phyloP scores from a whole-genome alignment of 1,284 basidiomycete species.

The Ceratobasidium sp. region DNA sequence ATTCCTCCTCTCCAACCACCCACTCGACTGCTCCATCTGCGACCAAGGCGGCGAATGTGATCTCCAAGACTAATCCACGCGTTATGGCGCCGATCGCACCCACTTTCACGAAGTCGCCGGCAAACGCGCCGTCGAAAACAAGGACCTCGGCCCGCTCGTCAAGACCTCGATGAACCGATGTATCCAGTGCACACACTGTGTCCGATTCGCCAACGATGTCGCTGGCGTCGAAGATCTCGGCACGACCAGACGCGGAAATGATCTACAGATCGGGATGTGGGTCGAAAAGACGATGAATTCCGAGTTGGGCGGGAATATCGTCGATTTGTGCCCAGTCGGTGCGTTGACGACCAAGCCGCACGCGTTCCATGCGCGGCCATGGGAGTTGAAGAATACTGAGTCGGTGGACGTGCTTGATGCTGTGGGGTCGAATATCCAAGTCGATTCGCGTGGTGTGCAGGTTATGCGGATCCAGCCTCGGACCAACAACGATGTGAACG shows the following conservation, averaged over 20 bases:
- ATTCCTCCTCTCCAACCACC: constrained; percentile 97
- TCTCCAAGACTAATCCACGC: constrained; percentile 99
- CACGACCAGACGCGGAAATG: constrained; percentile 97
- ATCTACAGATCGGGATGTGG: constrained; percentile 99
- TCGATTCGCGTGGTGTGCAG: constrained; percentile 95
- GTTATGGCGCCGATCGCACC: constrained; percentile 96
- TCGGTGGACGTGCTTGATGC: constrained; percentile 98
- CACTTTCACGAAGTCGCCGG: constrained; percentile 98
- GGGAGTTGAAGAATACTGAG: constrained; percentile 99
- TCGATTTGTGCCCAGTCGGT: constrained; percentile 98
- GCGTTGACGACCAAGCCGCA: constrained; percentile 99
- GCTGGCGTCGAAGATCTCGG: constrained; percentile 98
- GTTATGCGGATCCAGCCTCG: constrained; percentile 98
- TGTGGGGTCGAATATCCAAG: constrained; percentile 96
- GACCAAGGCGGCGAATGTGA: constrained; percentile 99
- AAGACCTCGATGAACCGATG: constrained; percentile 99
- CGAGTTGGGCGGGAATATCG: constrained; percentile 96
- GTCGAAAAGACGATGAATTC: constrained; percentile 98
- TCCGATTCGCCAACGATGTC: constrained; percentile 98
- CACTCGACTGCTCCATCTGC: constrained; percentile 98
- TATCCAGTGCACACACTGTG: constrained; percentile 99
- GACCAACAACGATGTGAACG: constrained; percentile 98
- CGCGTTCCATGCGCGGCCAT: constrained; percentile 96
- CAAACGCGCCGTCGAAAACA: constrained; percentile 98
- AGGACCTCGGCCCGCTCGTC: constrained; percentile 97